phyloP scores from a whole-genome alignment of 805 yeast species.

The Candida sakaeoensis region DNA sequence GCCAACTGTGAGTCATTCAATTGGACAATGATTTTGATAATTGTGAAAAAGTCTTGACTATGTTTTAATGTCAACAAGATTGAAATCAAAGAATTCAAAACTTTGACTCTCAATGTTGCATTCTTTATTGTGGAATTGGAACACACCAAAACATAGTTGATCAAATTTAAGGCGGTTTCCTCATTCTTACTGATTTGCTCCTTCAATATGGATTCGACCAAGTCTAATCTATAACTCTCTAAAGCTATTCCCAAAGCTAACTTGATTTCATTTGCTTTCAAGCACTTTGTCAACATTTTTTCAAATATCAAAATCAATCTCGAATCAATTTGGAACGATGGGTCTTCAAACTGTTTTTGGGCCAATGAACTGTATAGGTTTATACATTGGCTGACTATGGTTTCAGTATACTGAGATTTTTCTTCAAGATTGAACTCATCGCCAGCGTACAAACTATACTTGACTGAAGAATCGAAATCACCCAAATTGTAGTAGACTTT shows the following conservation, averaged over 20 bases:
- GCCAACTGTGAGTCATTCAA: conserved; percentile 76
- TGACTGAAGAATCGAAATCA: conserved; percentile 87
- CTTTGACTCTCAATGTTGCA: conserved; percentile 61
- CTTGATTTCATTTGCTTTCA: conserved; percentile 63
- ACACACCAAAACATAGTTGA: conserved; percentile 73
- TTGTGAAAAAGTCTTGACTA: conserved; percentile 75
- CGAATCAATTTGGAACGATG: conserved; percentile 44
- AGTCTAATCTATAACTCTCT: conserved; percentile 83
- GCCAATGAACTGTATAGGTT: conserved; percentile 71
- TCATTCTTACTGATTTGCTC: conserved; percentile 40
- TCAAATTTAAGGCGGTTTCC: conserved; percentile 50
- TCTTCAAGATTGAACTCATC: conserved; percentile 71
- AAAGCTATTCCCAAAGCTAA: conserved; percentile 88
- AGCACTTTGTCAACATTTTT: conserved; percentile 80
- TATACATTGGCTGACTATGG: conserved; percentile 90
- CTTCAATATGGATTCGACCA: conserved; percentile 58
- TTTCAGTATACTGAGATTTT: conserved; percentile 82
- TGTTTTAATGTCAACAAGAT: conserved; percentile 50
- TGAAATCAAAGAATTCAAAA: conserved; percentile 59
- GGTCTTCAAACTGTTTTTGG: conserved; percentile 36
- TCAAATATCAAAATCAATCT: conserved; percentile 73
- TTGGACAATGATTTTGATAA: conserved; percentile 84
- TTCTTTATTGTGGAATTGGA: conserved; percentile 64
- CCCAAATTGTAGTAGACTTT: conserved; percentile 90
- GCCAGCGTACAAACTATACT: conserved; percentile 83